These are phyloP conservation scores for Phanerochaete sordida DNA, from an alignment of 768 basidiomycete genomes.

Conservation along the genomic window DNA sequence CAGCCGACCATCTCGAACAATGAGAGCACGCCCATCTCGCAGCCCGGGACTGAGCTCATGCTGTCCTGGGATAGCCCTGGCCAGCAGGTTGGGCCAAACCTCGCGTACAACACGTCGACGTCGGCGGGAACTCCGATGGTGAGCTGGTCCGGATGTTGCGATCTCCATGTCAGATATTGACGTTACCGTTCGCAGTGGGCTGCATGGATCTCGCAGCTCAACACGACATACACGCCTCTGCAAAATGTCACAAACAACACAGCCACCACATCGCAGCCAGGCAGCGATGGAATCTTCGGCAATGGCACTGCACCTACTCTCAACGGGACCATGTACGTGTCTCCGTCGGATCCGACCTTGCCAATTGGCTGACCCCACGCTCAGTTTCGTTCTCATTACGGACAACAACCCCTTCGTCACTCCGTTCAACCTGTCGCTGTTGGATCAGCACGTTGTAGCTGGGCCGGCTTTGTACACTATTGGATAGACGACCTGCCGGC, in stretches of 20 bases:
- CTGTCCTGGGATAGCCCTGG: constrained; percentile 55
- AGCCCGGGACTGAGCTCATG: constrained; percentile 38
- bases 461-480: constrained; percentile 49
- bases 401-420: constrained; percentile 49
- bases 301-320: constrained; percentile 36
- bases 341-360: background rate
- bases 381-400: constrained; percentile 47
- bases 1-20: constrained; percentile 51
- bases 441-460: constrained; percentile 54
- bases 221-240: constrained; percentile 55
- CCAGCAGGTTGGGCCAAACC: constrained; percentile 47
- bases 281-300: constrained; percentile 43
- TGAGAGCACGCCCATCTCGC: constrained; percentile 42
- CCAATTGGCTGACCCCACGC: background rate
- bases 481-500: constrained; percentile 32
- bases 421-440: constrained; percentile 50
- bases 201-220: constrained; percentile 59
- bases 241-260: constrained; percentile 37
- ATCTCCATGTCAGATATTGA: background rate
- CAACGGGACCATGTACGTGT: constrained; percentile 47
- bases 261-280: constrained; percentile 48
- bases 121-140: constrained; percentile 41
- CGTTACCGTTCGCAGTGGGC: constrained; percentile 33
- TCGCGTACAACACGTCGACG: constrained; percentile 47
- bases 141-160: background rate